Conservation (phyloP, 768 basidiomycete genomes). For the Podaxis mareebaensis region DNA sequence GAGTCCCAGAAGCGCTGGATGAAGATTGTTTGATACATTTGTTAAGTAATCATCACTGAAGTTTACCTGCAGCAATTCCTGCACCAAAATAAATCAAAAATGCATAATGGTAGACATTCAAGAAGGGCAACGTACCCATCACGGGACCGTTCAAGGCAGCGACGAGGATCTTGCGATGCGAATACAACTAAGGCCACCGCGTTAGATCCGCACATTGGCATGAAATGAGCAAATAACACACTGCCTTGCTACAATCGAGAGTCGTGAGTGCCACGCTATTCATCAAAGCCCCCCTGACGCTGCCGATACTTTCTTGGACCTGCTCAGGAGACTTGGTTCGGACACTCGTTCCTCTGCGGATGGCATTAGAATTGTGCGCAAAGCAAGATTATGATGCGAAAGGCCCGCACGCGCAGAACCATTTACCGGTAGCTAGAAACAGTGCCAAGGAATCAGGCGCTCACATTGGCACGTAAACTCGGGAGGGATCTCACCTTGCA, state of each 20-base stretch:
- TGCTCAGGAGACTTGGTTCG: slow-evolving; percentile 27
- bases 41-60: background rate
- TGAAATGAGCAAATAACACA: slow-evolving; percentile 28
- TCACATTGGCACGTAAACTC: background rate
- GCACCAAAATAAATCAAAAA: background rate
- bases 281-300: slow-evolving; percentile 48
- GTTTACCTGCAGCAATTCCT: slow-evolving; percentile 68
- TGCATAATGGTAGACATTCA: background rate
- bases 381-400: background rate
- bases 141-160: slow-evolving; percentile 76
- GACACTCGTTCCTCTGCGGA: slow-evolving; percentile 59
- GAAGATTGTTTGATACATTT: background rate
- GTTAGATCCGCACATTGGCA: background rate
- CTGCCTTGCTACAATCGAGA: slow-evolving; percentile 66
- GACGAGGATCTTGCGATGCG: slow-evolving; percentile 68
- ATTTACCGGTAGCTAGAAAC: slow-evolving; percentile 56
- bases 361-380: slow-evolving; percentile 1
- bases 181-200: slow-evolving; percentile 49
- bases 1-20: slow-evolving; percentile 62
- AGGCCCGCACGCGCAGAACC: slow-evolving; percentile 69
- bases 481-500: slow-evolving; percentile 51
- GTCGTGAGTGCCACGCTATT: slow-evolving; percentile 49
- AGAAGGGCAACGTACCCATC: slow-evolving; percentile 49
- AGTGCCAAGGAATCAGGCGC: background rate
- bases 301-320: slow-evolving; percentile 22